Conservation (phyloP, 225 moss, liverwort and hornwort genomes). For the Physcomitrellopsis africana region DNA sequence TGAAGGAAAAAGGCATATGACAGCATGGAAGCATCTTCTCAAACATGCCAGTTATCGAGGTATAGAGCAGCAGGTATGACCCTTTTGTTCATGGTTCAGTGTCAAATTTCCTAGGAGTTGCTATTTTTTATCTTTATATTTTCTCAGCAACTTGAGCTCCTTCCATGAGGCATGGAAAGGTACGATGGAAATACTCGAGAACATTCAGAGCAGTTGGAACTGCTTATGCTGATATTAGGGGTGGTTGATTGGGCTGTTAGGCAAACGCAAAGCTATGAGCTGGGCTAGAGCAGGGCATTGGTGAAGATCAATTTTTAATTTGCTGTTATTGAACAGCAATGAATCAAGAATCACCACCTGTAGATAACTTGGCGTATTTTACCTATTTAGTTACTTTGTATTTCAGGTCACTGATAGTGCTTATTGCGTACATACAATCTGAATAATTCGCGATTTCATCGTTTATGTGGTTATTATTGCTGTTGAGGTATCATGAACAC, state of each 20-base stretch:
- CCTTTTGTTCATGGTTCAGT: neutral
- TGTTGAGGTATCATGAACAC: too few relatives aligned
- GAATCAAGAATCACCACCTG: too few relatives aligned
- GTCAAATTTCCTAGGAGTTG: neutral
- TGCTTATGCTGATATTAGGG: slow-evolving; percentile 1
- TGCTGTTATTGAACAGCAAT: too few relatives aligned
- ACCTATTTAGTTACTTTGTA: too few relatives aligned
- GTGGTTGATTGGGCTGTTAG: neutral
- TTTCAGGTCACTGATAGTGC: too few relatives aligned
- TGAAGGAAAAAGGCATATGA: slow-evolving; percentile 38
- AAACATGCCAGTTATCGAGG: slow-evolving; percentile 42
- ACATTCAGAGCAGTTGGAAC: neutral
- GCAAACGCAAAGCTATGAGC: too few relatives aligned
- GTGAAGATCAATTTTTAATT: too few relatives aligned
- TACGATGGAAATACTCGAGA: neutral
- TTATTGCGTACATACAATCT: too few relatives aligned
- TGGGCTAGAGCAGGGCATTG: too few relatives aligned
- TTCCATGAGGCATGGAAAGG: neutral
- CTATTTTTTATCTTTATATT: neutral
- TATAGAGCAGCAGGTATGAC: slow-evolving; percentile 4
- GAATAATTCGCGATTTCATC: too few relatives aligned
- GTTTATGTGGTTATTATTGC: too few relatives aligned
- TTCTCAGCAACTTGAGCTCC: neutral
- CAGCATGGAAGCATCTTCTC: slow-evolving; percentile 35
- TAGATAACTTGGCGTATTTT: too few relatives aligned